Conservation (phyloP, 108 stramenopile species). For the Cyclotella baltica region DNA sequence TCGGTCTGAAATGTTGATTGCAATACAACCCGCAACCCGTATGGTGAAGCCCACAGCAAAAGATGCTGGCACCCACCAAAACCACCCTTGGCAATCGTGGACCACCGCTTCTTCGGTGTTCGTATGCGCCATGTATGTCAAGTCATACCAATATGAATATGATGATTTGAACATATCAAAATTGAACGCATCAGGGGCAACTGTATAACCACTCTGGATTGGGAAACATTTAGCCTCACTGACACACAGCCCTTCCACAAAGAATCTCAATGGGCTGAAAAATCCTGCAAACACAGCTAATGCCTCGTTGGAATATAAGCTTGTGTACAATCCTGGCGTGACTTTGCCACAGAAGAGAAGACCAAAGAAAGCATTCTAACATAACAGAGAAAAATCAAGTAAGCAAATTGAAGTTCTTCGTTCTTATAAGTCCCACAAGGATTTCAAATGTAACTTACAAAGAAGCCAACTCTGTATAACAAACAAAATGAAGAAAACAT, state of each 20-base stretch:
- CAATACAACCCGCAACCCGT: neutral
- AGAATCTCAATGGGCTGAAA: constrained; percentile 47
- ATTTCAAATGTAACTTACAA: neutral
- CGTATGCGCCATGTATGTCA: constrained; percentile 6
- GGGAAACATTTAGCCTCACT: constrained; percentile 43
- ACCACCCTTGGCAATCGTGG: neutral
- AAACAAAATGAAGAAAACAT: neutral
- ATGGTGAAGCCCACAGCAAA: constrained; percentile 3
- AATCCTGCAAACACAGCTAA: constrained; percentile 39
- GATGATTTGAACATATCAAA: constrained; percentile 13
- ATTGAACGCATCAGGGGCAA: constrained; percentile 6
- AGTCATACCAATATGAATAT: neutral
- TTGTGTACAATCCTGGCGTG: constrained; percentile 31
- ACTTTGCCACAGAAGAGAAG: constrained; percentile 52
- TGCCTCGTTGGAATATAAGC: constrained; percentile 22
- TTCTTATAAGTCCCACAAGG: neutral
- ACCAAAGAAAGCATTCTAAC: constrained; percentile 43
- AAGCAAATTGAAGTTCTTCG: neutral
- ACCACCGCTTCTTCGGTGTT: neutral
- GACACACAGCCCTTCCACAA: constrained; percentile 49
- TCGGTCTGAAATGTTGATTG: constrained; percentile 3
- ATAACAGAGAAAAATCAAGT: neutral
- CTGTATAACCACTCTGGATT: constrained; percentile 57
- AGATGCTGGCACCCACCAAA: constrained; percentile 1
- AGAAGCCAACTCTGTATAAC: neutral